Percentiles rank a stretch among this genome's conserved stretches.
Evolutionary conservation across 169 alveolate genomes (phyloP).

Genomic region (Eimeria maxima): DNA sequence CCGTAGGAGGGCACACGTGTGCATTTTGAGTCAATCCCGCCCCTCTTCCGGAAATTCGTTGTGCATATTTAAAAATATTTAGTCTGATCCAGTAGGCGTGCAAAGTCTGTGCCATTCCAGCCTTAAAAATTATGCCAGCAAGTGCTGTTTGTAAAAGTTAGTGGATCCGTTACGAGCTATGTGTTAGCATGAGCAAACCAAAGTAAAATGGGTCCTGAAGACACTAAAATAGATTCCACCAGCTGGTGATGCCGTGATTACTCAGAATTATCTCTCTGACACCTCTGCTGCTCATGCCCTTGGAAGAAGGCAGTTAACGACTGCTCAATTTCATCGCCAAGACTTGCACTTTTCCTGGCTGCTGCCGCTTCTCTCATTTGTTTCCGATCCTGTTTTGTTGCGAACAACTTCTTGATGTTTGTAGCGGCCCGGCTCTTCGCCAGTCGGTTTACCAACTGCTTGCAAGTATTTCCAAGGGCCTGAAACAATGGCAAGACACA

Average conservation of each 20-base stretch:
- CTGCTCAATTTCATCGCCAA: slow-evolving; percentile 70
- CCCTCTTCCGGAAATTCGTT: too few species aligned
- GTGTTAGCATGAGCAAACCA: not conserved
- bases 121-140: not conserved
- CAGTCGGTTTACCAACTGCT: not conserved
- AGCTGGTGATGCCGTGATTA: not conserved
- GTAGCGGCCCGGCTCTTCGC: slow-evolving; percentile 9
- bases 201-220: not conserved
- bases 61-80: too few species aligned
- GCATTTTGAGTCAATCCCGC: too few species aligned
- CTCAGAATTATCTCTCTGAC: not conserved
- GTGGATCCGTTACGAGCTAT: not conserved
- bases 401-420: slow-evolving; percentile 7
- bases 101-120: not conserved
- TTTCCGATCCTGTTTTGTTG: not conserved
- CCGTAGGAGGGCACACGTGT: not conserved
- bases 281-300: slow-evolving; percentile 30
- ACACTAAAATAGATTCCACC: not conserved
- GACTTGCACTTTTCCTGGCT: slow-evolving; percentile 1
- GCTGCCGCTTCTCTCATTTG: not conserved
- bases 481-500: not conserved
- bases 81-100: too few species aligned
- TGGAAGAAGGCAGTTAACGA: slow-evolving; percentile 71
- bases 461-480: slow-evolving; percentile 53
- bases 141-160: not conserved